Base-by-base conservation (phyloP, 805 yeast genomes). In the Yarrowia sp. region DNA sequence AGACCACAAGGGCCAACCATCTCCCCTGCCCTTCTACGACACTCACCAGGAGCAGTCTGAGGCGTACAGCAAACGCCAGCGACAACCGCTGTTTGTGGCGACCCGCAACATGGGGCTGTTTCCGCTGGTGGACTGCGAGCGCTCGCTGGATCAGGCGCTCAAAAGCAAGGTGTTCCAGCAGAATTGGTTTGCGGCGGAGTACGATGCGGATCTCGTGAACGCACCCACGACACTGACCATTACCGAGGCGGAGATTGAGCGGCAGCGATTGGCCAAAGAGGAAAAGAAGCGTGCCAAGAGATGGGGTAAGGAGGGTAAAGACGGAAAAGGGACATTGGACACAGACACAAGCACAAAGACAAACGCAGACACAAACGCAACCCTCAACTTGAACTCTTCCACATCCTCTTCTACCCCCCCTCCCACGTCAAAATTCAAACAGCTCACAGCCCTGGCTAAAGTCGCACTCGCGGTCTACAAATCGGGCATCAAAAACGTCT, bases 401-500 rank as follows among this genome's bases (percentile, higher is more conserved):
- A 19, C 19, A 19, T 3, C 12, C 26, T 5, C 26, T 16, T 22
- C 9, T 8, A 16, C 43, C 2, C 5, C 32, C 32, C 32, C 32
- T 26, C 32, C 32, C 32, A 19, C 19, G 19, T 35, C 65, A 2
- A 59, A 45, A 14, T 48, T 48, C 40, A 5, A 38, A 36, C 45
- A 38, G n/a, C 46, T 63, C 26, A 48, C 46, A 2, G 16, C 41
- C 0, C 35, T 45, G 7, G 67, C 67, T 4, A 63, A 63, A 14
- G 41, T 40, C 14, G 67, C 67, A 12, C 48, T 63, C 10, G 40
- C 67, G 7, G 67, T 85, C 72, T 85, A 85, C 74, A 84, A 82
- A 68, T 71, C 78, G 0, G 88, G 88, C 0, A 81, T 85, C 4
- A 69, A 73, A 8, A 83, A 81, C 69, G 83, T 84, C 2, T 85